Evolutionary conservation across 768 basidiomycete species (phyloP).

Genomic region (Suillus discolor): DNA sequence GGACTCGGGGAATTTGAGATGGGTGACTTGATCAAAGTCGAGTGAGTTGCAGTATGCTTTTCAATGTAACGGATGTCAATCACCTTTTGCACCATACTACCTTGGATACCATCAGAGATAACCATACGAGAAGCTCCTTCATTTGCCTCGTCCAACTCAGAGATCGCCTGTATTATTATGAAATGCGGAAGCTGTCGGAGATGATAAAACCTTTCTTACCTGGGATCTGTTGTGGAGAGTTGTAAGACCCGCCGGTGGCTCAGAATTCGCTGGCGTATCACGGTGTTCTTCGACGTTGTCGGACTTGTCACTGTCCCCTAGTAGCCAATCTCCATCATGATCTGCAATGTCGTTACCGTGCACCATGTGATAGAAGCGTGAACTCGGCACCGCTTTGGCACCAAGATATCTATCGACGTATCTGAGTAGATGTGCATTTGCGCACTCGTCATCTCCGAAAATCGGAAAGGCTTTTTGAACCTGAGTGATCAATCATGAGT

Average conservation of each 20-base stretch:
- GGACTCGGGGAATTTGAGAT: background rate
- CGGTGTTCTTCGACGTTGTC: background rate
- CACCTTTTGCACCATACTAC: background rate
- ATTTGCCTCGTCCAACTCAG: background rate
- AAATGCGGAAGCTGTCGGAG: background rate
- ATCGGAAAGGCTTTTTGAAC: background rate
- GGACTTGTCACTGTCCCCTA: background rate
- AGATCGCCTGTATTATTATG: background rate
- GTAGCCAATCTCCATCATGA: too few relatives aligned
- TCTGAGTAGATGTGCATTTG: background rate
- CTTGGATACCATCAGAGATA: background rate
- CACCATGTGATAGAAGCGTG: background rate
- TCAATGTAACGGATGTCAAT: background rate
- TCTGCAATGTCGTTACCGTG: background rate
- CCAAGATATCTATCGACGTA: background rate
- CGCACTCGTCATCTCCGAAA: background rate
- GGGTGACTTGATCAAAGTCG: background rate
- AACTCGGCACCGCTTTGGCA: conserved; percentile 1
- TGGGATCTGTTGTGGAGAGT: background rate
- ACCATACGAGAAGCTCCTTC: background rate
- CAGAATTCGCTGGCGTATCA: background rate
- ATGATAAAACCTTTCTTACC: background rate
- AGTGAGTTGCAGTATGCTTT: background rate
- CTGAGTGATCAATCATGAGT: background rate
- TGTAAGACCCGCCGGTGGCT: background rate